These are phyloP conservation scores for Chrysoporthe cubensis DNA, from an alignment of 2,329 filamentous ascomycete genomes.

Conservation along the genomic window DNA sequence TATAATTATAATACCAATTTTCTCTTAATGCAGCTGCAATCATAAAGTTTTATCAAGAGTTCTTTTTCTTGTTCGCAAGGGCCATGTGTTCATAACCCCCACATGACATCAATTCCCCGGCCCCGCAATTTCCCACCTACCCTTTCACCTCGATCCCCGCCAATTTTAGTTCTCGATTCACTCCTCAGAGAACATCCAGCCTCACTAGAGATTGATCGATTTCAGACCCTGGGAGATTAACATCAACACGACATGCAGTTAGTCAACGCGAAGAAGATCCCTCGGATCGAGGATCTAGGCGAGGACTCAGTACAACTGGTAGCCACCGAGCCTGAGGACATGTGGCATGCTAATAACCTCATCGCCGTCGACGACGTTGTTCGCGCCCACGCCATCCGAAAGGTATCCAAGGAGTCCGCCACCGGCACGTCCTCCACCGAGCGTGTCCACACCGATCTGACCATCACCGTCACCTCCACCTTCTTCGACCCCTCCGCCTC, in stretches of 20 bases:
- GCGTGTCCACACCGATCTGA: slow-evolving; percentile 61
- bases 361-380: slow-evolving; percentile 58
- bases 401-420: slow-evolving; percentile 52
- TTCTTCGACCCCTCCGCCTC: slow-evolving; percentile 62
- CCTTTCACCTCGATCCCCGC: too few relatives aligned
- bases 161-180: too few relatives aligned
- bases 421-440: slow-evolving; percentile 53
- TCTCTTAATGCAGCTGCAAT: too few relatives aligned
- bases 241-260: slow-evolving; percentile 41
- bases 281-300: slow-evolving; percentile 42
- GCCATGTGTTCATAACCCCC: too few relatives aligned
- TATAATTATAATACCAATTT: too few relatives aligned
- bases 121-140: too few relatives aligned
- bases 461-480: slow-evolving; percentile 59
- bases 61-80: too few relatives aligned
- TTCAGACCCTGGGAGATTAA: background rate
- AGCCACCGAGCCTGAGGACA: slow-evolving; percentile 48
- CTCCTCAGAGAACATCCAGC: background rate
- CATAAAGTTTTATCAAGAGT: too few relatives aligned
- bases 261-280: slow-evolving; percentile 42
- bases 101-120: too few relatives aligned
- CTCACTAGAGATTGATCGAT: background rate
- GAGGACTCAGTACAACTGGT: slow-evolving; percentile 46
- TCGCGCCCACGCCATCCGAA: slow-evolving; percentile 59
- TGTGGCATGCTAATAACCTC: slow-evolving; percentile 66